Evolutionary conservation across 192 early-diverging fungal genomes (phyloP).

Genomic region (Linnemannia elongata): DNA sequence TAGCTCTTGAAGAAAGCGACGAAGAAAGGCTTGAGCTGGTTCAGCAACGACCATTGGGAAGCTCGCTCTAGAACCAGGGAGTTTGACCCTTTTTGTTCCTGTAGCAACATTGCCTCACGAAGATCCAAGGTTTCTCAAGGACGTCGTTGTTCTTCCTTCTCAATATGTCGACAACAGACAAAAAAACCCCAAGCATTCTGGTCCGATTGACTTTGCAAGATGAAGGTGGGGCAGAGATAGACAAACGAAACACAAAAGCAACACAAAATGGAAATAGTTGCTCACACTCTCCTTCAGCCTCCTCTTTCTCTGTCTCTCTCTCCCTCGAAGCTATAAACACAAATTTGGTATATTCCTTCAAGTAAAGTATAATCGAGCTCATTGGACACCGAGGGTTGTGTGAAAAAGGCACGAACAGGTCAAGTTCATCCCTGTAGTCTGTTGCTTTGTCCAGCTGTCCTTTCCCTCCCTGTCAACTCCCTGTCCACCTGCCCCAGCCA

Average conservation of each 20-base stretch:
- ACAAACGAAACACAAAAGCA: background rate
- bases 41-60: background rate
- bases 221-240: background rate
- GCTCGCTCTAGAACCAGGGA: background rate
- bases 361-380: background rate
- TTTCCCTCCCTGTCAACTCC: background rate
- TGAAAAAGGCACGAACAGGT: background rate
- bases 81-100: background rate
- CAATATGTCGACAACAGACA: background rate
- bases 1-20: too few species aligned
- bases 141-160: background rate
- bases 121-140: background rate
- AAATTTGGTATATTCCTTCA: background rate
- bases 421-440: too few species aligned
- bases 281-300: too few species aligned
- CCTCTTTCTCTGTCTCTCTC: background rate
- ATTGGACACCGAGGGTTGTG: background rate
- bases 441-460: background rate
- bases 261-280: background rate
- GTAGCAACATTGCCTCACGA: background rate
- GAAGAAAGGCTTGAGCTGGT: background rate
- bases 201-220: background rate
- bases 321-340: background rate
- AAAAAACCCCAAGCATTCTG: too few species aligned
- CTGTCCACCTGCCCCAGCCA: background rate